Conservation (phyloP, 73 alveolate genomes). For the Paramecium tetraurelia region DNA sequence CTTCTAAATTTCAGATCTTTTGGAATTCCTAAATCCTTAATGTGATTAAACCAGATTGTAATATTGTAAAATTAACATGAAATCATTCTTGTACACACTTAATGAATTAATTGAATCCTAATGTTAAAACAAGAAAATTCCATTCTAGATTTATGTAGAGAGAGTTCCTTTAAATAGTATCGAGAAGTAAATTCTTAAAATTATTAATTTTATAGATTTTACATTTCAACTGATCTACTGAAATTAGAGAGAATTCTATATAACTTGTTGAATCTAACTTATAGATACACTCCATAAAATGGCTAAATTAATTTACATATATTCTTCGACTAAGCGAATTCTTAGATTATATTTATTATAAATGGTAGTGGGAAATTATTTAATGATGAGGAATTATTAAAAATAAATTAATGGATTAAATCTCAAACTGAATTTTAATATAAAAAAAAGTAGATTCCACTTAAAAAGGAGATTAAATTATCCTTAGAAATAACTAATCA, state of each 20-base stretch:
- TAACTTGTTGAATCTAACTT: neutral
- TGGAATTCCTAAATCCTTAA: neutral
- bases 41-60: neutral
- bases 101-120: neutral
- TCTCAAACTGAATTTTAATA: neutral
- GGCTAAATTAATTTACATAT: neutral
- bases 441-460: neutral
- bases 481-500: neutral
- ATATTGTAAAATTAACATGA: neutral
- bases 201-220: neutral
- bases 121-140: neutral
- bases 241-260: constrained; percentile 16
- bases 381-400: neutral
- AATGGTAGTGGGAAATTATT: neutral
- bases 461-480: neutral
- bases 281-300: neutral
- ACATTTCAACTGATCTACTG: neutral
- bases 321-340: neutral
- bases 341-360: neutral
- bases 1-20: neutral
- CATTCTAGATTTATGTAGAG: neutral
- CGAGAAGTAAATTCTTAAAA: neutral
- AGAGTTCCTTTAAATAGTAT: neutral
- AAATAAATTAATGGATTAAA: neutral
- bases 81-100: neutral